Evolutionary conservation across 202 grass and related monocot genomes (phyloP).

Genomic region (Miscanthus sacchariflorus): DNA sequence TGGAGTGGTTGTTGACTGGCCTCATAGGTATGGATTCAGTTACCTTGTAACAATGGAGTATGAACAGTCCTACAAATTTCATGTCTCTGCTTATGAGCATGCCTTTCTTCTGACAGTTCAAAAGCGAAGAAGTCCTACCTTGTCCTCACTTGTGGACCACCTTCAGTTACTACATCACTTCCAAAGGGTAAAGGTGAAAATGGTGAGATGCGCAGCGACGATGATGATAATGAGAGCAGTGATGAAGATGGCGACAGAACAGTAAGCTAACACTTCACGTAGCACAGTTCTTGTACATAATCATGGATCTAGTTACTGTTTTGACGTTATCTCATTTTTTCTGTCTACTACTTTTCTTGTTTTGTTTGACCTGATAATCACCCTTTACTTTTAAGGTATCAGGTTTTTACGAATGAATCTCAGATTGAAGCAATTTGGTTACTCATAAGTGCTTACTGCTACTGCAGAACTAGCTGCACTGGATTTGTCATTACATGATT

Average conservation of each 20-base stretch:
- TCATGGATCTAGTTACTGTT: constrained; percentile 19
- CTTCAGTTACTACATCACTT: constrained; percentile 70
- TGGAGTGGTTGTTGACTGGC: constrained; percentile 94
- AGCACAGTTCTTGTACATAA: constrained; percentile 4
- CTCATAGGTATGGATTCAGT: constrained; percentile 66
- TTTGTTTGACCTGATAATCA: neutral
- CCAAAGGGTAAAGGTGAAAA: constrained; percentile 89
- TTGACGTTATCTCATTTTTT: neutral
- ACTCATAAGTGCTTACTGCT: neutral
- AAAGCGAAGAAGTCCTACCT: constrained; percentile 98
- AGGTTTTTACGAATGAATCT: neutral
- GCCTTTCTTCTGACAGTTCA: constrained; percentile 63
- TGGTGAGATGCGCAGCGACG: constrained; percentile 82
- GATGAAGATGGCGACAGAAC: constrained; percentile 64
- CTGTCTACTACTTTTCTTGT: neutral
- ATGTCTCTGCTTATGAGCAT: constrained; percentile 30
- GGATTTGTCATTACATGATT: neutral
- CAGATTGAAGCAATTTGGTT: constrained; percentile 8
- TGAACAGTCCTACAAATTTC: constrained; percentile 7
- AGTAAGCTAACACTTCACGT: constrained; percentile 52
- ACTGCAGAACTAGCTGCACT: neutral
- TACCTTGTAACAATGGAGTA: neutral
- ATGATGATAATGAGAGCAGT: constrained; percentile 57
- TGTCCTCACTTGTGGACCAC: constrained; percentile 91
- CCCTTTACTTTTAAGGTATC: constrained; percentile 5